Evolutionary conservation across 805 yeast genomes (phyloP).

Genomic region (Candida nemodendra): DNA sequence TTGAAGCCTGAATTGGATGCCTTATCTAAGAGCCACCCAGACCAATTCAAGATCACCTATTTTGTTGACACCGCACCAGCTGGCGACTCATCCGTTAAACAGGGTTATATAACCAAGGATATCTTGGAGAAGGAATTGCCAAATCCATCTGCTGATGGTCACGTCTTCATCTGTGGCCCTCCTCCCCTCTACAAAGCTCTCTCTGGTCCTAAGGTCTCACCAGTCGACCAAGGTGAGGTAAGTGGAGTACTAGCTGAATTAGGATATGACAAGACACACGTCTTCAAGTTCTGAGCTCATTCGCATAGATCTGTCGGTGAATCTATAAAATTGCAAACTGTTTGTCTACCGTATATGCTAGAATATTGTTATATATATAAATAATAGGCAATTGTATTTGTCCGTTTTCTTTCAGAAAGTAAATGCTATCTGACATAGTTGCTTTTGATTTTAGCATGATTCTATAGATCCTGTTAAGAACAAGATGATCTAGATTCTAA

Average conservation of each 20-base stretch:
- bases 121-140: slow-evolving; percentile 61
- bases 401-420: too few relatives aligned
- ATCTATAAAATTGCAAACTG: too few relatives aligned
- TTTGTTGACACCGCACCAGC: slow-evolving; percentile 64
- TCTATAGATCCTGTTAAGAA: too few relatives aligned
- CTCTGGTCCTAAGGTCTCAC: slow-evolving; percentile 82
- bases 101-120: slow-evolving; percentile 80
- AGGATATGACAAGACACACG: slow-evolving; percentile 84
- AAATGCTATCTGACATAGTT: too few relatives aligned
- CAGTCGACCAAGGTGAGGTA: slow-evolving; percentile 93
- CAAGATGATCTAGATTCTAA: too few relatives aligned
- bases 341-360: too few relatives aligned
- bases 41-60: slow-evolving; percentile 74
- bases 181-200: slow-evolving; percentile 85
- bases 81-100: slow-evolving; percentile 50
- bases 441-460: too few relatives aligned
- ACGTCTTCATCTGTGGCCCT: slow-evolving; percentile 93
- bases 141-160: slow-evolving; percentile 59
- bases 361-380: too few relatives aligned
- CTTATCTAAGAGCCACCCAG: slow-evolving; percentile 64
- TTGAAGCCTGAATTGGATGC: slow-evolving; percentile 74
- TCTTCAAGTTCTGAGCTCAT: slow-evolving; percentile 70
- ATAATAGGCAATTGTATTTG: too few relatives aligned
- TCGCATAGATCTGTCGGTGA: not conserved
- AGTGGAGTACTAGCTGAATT: slow-evolving; percentile 84